phyloP scores from a whole-genome alignment of 2,329 filamentous ascomycete genomes.

The Hortaea werneckii region DNA sequence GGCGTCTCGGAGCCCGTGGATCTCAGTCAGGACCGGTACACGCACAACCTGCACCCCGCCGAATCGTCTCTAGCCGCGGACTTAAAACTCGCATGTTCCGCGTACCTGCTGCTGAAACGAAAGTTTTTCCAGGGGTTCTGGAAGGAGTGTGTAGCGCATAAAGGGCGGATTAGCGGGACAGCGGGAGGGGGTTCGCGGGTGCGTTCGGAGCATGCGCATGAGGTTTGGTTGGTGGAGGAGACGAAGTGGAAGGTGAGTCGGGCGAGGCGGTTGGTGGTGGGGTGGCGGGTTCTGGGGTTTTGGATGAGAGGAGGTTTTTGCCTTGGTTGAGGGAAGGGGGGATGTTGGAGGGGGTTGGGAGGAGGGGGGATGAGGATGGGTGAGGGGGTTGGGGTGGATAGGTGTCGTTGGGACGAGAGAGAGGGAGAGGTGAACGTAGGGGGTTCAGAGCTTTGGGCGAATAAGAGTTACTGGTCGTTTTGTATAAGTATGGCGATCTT shows the following conservation, averaged over 20 bases:
- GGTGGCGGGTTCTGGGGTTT: conserved; percentile 14
- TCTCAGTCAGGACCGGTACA: conserved; percentile 13
- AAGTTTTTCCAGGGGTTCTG: conserved; percentile 13
- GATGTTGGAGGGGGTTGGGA: conserved; percentile 7
- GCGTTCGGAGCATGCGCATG: conserved; percentile 10
- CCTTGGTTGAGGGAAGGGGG: conserved; percentile 13
- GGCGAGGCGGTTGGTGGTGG: conserved; percentile 12
- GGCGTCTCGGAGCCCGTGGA: background rate
- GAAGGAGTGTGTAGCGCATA: conserved; percentile 4
- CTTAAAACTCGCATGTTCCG: conserved; percentile 9
- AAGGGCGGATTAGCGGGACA: conserved; percentile 4
- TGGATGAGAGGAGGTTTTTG: conserved; percentile 15
- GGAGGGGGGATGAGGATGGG: background rate
- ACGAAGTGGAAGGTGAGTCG: conserved; percentile 5
- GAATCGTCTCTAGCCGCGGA: conserved; percentile 12
- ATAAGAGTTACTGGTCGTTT: too few species aligned
- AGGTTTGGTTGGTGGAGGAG: conserved; percentile 10
- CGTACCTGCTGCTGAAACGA: conserved; percentile 17
- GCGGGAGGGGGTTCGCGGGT: conserved; percentile 4
- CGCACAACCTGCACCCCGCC: conserved; percentile 7
- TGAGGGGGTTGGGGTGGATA: background rate
- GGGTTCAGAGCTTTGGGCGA: too few species aligned
- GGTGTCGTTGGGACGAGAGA: background rate
- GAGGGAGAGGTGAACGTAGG: background rate
- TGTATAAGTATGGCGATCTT: too few species aligned